Evolutionary conservation across 2,329 filamentous ascomycete genomes (phyloP).

Genomic region (Knufia petricola): DNA sequence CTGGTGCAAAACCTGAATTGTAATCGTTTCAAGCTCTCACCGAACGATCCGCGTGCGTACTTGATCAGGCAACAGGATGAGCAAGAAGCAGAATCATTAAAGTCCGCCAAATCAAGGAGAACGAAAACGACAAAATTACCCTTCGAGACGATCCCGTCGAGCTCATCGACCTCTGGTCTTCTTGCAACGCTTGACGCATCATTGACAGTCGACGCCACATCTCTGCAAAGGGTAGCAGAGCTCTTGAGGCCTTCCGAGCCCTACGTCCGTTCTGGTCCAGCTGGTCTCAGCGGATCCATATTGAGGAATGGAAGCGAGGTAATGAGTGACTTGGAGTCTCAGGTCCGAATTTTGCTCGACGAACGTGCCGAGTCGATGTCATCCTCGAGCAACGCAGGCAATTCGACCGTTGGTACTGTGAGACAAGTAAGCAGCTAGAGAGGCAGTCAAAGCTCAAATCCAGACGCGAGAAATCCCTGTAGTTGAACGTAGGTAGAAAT

Average conservation of each 20-base stretch:
- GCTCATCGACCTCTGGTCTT: slow-evolving; percentile 9
- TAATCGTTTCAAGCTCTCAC: slow-evolving; percentile 11
- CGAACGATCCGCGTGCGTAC: slow-evolving; percentile 27
- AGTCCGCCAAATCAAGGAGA: slow-evolving; percentile 1
- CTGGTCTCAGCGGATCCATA: background rate
- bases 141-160: slow-evolving; percentile 13
- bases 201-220: background rate
- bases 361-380: background rate
- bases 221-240: background rate
- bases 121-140: slow-evolving; percentile 16
- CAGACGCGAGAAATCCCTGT: no score
- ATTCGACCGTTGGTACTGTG: no score
- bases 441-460: no score
- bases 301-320: background rate
- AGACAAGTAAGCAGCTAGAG: no score
- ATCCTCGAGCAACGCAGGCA: no score
- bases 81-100: background rate
- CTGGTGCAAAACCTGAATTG: no score
- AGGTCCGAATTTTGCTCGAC: background rate
- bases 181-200: background rate
- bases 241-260: background rate
- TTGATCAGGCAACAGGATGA: slow-evolving; percentile 23
- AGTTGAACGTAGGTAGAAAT: no score
- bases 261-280: background rate
- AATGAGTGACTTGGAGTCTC: background rate